These are phyloP conservation scores for Trypanosoma mega DNA, from an alignment of 208 protist species.

Conservation along the genomic window DNA sequence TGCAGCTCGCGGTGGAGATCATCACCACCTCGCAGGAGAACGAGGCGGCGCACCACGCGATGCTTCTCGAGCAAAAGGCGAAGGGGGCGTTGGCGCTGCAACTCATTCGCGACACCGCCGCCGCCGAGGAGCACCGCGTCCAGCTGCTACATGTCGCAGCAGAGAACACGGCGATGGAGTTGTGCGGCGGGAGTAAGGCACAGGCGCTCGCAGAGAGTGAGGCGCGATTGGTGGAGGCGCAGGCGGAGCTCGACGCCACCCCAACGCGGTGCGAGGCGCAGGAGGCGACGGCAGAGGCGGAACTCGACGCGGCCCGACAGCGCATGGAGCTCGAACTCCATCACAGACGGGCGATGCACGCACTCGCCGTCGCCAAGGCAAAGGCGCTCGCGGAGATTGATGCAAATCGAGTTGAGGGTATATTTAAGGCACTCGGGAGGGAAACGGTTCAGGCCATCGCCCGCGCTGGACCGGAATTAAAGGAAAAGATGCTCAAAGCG, in stretches of 20 bases:
- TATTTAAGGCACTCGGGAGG: conserved; percentile 82
- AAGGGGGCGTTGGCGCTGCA: conserved; percentile 69
- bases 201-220: conserved; percentile 76
- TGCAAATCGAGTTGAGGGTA: conserved; percentile 64
- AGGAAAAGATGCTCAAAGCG: conserved; percentile 65
- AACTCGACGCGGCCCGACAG: conserved; percentile 52
- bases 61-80: conserved; percentile 74
- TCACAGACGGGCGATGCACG: conserved; percentile 63
- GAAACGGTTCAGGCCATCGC: conserved; percentile 89
- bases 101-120: conserved; percentile 58
- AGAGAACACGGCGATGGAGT: conserved; percentile 69
- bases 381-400: conserved; percentile 60
- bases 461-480: conserved; percentile 86
- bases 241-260: conserved; percentile 52
- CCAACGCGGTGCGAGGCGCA: conserved; percentile 49
- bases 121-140: conserved; percentile 58
- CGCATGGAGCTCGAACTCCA: conserved; percentile 65
- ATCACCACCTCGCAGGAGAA: conserved; percentile 90
- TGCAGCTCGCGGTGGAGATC: conserved; percentile 93
- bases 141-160: conserved; percentile 67
- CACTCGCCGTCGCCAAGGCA: conserved; percentile 74
- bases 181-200: conserved; percentile 61
- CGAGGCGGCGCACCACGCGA: conserved; percentile 77
- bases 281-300: conserved; percentile 40
- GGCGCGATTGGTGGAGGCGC: conserved; percentile 55